A percentile compares a stretch with the other conserved stretches of the same genome.
phyloP scores from a whole-genome alignment of 2,329 filamentous ascomycete genomes.

The Endocalyx cinctus region DNA sequence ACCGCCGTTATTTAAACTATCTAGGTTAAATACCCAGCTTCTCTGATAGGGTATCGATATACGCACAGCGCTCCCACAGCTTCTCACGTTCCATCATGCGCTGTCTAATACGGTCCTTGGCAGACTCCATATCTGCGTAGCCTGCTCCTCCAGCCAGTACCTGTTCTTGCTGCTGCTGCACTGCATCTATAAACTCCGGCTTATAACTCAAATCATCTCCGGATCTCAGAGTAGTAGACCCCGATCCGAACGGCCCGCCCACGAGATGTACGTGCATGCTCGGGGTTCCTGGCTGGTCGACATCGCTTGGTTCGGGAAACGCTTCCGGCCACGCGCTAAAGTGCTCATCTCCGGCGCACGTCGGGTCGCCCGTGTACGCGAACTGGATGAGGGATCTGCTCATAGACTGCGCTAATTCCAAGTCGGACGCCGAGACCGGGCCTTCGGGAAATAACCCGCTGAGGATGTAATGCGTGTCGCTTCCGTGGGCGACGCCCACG shows the following conservation, averaged over 20 bases:
- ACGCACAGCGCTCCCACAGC: constrained; percentile 3
- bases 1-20: neutral
- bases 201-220: neutral
- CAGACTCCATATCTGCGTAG: constrained; percentile 3
- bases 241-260: constrained; percentile 18
- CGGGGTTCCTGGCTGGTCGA: neutral
- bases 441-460: constrained; percentile 17
- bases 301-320: constrained; percentile 6
- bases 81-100: constrained; percentile 2
- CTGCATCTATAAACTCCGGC: neutral
- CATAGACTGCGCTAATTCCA: constrained; percentile 11
- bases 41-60: constrained; percentile 1
- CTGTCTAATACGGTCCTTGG: neutral
- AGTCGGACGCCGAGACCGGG: constrained; percentile 10
- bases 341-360: neutral
- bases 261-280: constrained; percentile 12
- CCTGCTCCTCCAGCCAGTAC: constrained; percentile 1
- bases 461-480: constrained; percentile 22
- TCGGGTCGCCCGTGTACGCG: constrained; percentile 18
- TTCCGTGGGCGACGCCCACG: constrained; percentile 18
- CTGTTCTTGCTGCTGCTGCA: neutral
- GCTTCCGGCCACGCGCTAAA: constrained; percentile 15
- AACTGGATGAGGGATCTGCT: constrained; percentile 17
- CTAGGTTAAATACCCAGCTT: constrained; percentile 3
- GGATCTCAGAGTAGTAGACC: constrained; percentile 4